phyloP scores from a whole-genome alignment of 2,329 filamentous ascomycete genomes.

The Periconia sp. region DNA sequence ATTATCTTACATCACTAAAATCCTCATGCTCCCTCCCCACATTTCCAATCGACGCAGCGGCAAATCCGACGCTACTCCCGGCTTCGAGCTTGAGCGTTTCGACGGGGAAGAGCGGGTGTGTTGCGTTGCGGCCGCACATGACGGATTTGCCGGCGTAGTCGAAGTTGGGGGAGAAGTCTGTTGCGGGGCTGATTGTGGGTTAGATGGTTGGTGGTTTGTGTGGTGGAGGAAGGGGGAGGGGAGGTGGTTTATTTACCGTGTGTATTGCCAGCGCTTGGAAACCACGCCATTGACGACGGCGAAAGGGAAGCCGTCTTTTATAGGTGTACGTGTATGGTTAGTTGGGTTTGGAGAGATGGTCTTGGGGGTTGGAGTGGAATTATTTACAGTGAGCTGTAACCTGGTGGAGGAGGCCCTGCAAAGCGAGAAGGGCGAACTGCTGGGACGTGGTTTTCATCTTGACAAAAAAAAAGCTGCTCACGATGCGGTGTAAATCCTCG shows the following conservation, averaged over 20 bases:
- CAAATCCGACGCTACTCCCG: conserved; percentile 6
- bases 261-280: conserved; percentile 13
- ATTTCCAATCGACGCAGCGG: neutral
- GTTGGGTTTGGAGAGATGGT: neutral
- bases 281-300: conserved; percentile 7
- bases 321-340: neutral
- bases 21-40: neutral
- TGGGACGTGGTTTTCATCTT: conserved; percentile 6
- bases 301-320: conserved; percentile 11
- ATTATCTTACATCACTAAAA: neutral
- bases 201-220: neutral
- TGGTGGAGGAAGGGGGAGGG: neutral
- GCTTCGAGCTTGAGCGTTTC: conserved; percentile 11
- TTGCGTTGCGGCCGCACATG: conserved; percentile 10
- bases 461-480: no score
- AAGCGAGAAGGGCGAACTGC: conserved; percentile 2
- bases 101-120: conserved; percentile 7
- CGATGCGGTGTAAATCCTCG: no score
- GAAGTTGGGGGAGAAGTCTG: conserved; percentile 4
- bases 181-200: neutral
- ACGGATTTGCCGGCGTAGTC: conserved; percentile 9
- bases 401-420: conserved; percentile 1
- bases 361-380: neutral
- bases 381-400: conserved; percentile 5
- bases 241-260: neutral